phyloP scores from a whole-genome alignment of 2,329 filamentous ascomycete species.

The Aureobasidium sp. region DNA sequence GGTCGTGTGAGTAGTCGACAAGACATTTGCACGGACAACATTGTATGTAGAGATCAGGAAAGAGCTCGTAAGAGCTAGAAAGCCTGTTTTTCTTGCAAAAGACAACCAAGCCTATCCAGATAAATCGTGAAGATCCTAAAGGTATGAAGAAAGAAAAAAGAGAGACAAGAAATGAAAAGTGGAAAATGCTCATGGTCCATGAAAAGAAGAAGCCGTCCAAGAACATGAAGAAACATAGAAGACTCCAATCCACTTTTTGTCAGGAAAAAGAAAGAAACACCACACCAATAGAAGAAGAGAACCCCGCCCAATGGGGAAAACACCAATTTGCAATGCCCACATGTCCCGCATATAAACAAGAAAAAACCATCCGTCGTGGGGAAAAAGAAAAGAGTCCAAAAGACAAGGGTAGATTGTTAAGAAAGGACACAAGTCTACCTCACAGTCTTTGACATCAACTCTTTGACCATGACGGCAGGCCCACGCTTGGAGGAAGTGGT shows the following conservation, averaged over 20 bases:
- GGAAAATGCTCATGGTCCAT: background rate
- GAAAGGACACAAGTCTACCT: background rate
- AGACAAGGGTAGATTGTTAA: background rate
- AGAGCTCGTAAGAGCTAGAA: no score
- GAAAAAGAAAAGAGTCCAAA: background rate
- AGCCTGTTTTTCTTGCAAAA: background rate
- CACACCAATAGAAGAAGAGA: no score
- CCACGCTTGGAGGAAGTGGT: background rate
- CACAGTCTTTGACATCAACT: constrained; percentile 2
- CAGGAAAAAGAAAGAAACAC: background rate
- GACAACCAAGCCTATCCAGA: background rate
- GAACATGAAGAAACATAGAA: background rate
- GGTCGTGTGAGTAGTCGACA: no score
- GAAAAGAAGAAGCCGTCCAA: background rate
- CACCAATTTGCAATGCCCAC: background rate
- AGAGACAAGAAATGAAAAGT: background rate
- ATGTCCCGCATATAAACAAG: background rate
- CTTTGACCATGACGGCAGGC: background rate
- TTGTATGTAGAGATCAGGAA: no score
- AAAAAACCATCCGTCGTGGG: background rate
- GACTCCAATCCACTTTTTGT: background rate
- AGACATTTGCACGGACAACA: no score
- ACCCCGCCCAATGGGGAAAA: background rate
- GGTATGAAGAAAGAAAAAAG: background rate
- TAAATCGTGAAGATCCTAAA: background rate